Base-by-base conservation (phyloP, 352 stramenopile species). In the Pythium aristosporum region DNA sequence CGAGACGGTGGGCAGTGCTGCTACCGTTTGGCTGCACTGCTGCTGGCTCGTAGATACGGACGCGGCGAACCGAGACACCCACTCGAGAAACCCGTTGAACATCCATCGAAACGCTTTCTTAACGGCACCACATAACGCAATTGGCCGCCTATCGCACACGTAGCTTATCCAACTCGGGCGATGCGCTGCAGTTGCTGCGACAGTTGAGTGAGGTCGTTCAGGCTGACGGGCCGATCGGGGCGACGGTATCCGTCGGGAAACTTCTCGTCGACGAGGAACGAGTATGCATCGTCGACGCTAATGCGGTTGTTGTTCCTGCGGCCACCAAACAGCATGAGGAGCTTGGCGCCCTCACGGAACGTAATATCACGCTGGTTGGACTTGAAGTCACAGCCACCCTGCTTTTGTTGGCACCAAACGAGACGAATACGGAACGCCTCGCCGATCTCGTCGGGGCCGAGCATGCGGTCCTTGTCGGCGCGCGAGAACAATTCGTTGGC, bases 401-500 rank as follows among this genome's bases (percentile, higher is more conserved):
- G 44, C 41, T 66, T 59, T 36, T 51, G 48, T 23, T 57, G 43
- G 60, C 51, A 61, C 39, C 42, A 56, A n/a, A 42, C 34, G 21
- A 61, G 28, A 12, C 49, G 39, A 16, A 42, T 15, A 36, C 51
- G 39, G 10, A 60, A 50, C 30, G 60, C 60, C 18, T 50, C 41
- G 50, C 11, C 60, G 15, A 67, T 18, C 28, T 67, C 50, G 2
- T 61, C 10, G 11, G 48, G 20, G 23, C 41, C 49, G 15, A 61
- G 43, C 32, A 46, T 42, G 25, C 60, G 41, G 25, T 61, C 23
- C 1, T 41, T 9, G 43, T 48, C 37, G 13, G 32, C 61, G 4
- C 68, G 67, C 2, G 21, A 60, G 39, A 83, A 66, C 12, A 83
- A 39, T 34, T 77, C 68, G 30, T 72, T 57, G 18, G 68, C 69